Conservation (phyloP, 164 flowering plant species). For the Cinnamomum micranthum region DNA sequence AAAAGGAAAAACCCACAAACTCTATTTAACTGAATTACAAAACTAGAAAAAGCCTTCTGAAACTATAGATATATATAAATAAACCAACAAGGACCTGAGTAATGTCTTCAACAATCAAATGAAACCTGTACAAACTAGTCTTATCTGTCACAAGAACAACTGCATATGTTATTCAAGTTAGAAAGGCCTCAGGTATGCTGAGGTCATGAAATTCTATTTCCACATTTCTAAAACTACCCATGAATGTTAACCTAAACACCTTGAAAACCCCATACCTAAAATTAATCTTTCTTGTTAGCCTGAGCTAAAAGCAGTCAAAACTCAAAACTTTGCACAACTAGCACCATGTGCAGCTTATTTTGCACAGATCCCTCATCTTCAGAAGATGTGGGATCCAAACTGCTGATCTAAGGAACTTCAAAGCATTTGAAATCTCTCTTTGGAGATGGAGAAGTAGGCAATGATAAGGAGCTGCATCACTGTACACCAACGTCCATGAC, state of each 20-base stretch:
- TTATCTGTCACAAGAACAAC: conserved; percentile 1
- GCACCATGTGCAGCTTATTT: conserved; percentile 28
- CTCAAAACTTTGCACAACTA: conserved; percentile 32
- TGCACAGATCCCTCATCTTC: conserved; percentile 3
- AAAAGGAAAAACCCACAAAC: not conserved
- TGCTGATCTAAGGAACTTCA: not conserved
- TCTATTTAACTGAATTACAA: not conserved
- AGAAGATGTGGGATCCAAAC: not conserved
- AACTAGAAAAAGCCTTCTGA: not conserved
- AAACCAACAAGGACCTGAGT: conserved; percentile 20
- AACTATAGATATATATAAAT: conserved; percentile 13
- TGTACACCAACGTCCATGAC: not conserved
- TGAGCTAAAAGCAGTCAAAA: conserved; percentile 33
- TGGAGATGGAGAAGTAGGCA: not conserved
- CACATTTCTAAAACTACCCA: conserved; percentile 7
- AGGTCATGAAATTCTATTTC: conserved; percentile 11
- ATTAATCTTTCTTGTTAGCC: conserved; percentile 19
- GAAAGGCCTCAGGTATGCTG: conserved; percentile 10
- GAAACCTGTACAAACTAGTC: conserved; percentile 33
- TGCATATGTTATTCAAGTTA: conserved; percentile 15
- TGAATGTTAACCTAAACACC: not conserved
- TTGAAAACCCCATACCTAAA: conserved; percentile 11
- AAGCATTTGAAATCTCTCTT: not conserved
- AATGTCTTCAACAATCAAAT: conserved; percentile 30
- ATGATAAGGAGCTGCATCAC: not conserved